A percentile compares a stretch with the other conserved stretches of the same genome.
Conservation (phyloP, 1,139 yeast species). For the Yamadazyma songkhlaensis region DNA sequence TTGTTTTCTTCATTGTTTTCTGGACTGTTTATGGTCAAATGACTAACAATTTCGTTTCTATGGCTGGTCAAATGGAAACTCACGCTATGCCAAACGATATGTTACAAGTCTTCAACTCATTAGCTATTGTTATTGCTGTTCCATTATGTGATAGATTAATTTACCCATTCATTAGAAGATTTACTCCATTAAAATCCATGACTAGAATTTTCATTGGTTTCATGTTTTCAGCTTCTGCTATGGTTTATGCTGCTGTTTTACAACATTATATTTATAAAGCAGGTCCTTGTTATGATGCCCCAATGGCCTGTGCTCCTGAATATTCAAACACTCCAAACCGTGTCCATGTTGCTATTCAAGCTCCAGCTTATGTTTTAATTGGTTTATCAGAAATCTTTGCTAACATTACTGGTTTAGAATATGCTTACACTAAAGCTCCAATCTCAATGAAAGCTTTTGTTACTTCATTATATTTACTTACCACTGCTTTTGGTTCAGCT, state of each 20-base stretch:
- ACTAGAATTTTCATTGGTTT: slow-evolving; percentile 77
- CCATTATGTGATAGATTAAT: slow-evolving; percentile 54
- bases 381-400: slow-evolving; percentile 66
- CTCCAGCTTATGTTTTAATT: slow-evolving; percentile 62
- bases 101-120: slow-evolving; percentile 60
- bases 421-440: slow-evolving; percentile 72
- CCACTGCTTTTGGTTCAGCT: slow-evolving; percentile 68
- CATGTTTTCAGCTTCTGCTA: slow-evolving; percentile 64
- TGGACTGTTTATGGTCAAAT: slow-evolving; percentile 71
- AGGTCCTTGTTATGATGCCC: slow-evolving; percentile 74
- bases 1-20: slow-evolving; percentile 58
- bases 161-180: slow-evolving; percentile 55
- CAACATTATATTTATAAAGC: slow-evolving; percentile 71
- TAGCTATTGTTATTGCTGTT: slow-evolving; percentile 59
- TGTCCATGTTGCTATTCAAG: slow-evolving; percentile 60
- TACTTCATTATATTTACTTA: slow-evolving; percentile 59
- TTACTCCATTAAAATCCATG: slow-evolving; percentile 64
- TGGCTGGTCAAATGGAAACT: slow-evolving; percentile 62
- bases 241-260: slow-evolving; percentile 78
- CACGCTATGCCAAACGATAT: slow-evolving; percentile 68
- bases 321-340: slow-evolving; percentile 42
- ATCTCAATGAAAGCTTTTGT: slow-evolving; percentile 62
- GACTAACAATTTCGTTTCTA: slow-evolving; percentile 61
- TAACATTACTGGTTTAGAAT: slow-evolving; percentile 64
- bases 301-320: slow-evolving; percentile 35